Evolutionary conservation across 371 early-diverging fungal species (phyloP), one percentile per base, ranked within the genome.

Genomic region (Mucor mucedo): DNA sequence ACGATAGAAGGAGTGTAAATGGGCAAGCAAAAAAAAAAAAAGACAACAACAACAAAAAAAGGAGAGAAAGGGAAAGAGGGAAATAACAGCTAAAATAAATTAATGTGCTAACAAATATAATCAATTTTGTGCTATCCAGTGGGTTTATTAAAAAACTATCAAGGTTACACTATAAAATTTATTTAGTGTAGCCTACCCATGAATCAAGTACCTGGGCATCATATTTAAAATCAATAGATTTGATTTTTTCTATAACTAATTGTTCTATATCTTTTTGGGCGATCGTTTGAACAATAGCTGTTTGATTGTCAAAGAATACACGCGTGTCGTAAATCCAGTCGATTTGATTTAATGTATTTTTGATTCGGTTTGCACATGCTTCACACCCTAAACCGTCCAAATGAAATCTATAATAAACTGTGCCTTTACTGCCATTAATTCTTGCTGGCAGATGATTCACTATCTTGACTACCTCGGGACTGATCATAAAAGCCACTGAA

Each of bases 301-400:
- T 70, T n/a, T 58, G 45, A 49, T 79, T 79, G 3, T 65, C 60
- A 55, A 81, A 82, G 39, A 74, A 81, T 11, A 84, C 75, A 8
- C 58, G 70, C 0, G 66, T 77, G 27, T 60, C 52, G 27, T 60
- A 61, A 7, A 84, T 65, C 45, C 72, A 73, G 0, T 66, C 66
- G 14, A 72, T 49, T 8, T 57, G 32, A 33, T 52, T 30, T 27
- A 84, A 65, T 28, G 70, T 60, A 30, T 71, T 70, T 45, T 76
- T 77, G 10, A 84, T 74, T 39, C 80, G 70, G 48, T 76, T 84
- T 1, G 80, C 85, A 63, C 85, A 84, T 11, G 83, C 81, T 42
- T 78, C 69, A 60, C 83, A 84, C 5, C 73, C 73, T 63, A 84
- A 69, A 35, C 85, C 85, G 7, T 78, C 66, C 7, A 84, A 49